A percentile compares a stretch with the other conserved stretches of the same genome.
These are phyloP conservation scores for Poa annua DNA, from an alignment of 176 grass and related monocot species.

Conservation along the genomic window DNA sequence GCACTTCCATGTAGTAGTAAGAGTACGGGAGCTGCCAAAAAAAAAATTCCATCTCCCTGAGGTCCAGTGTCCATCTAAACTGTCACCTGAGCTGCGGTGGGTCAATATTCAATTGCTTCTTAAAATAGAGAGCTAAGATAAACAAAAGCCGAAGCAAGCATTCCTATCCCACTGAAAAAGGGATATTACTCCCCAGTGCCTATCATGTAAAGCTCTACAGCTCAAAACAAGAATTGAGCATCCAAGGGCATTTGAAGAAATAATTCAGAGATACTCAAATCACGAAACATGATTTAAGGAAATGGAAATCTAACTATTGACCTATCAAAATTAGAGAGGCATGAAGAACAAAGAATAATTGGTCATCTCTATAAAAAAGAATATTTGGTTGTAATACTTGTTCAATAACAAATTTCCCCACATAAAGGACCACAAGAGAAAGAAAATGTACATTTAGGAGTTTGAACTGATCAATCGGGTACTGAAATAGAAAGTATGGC, in stretches of 20 bases:
- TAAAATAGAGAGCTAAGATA: constrained; percentile 24
- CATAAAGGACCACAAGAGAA: background rate
- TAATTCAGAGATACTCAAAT: constrained; percentile 13
- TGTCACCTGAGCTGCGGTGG: background rate
- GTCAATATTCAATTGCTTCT: constrained; percentile 12
- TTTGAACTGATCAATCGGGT: constrained; percentile 18
- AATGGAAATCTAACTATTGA: constrained; percentile 16
- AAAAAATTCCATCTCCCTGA: background rate
- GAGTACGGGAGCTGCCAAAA: background rate
- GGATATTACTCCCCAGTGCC: background rate
- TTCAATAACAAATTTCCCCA: constrained; percentile 20
- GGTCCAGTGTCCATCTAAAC: constrained; percentile 1
- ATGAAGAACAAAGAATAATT: constrained; percentile 13
- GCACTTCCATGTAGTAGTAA: background rate
- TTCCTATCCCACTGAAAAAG: background rate
- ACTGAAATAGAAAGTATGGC: constrained; percentile 6
- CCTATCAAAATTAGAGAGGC: constrained; percentile 1
- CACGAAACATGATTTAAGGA: constrained; percentile 14
- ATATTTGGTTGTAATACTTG: constrained; percentile 1
- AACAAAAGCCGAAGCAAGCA: background rate
- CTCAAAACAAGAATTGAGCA: constrained; percentile 21
- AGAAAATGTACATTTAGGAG: constrained; percentile 21
- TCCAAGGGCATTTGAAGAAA: constrained; percentile 26
- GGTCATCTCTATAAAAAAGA: background rate
- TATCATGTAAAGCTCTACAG: constrained; percentile 23